These are phyloP conservation scores for Lachancea dasiensis DNA, from an alignment of 805 yeast genomes.

Conservation along the genomic window DNA sequence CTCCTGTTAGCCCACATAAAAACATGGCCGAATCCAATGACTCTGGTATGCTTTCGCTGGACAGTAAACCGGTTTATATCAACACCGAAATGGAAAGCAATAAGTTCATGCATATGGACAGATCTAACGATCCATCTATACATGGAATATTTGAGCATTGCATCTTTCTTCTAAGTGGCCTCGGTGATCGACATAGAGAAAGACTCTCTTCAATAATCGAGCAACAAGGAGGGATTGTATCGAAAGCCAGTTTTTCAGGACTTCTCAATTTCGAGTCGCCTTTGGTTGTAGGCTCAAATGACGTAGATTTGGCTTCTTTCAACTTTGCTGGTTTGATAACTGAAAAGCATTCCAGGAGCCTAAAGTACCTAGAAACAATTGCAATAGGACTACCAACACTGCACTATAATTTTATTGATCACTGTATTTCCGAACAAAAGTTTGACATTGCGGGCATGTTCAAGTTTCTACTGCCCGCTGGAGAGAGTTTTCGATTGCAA, in stretches of 20 bases:
- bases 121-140: no score
- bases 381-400: slow-evolving; percentile 85
- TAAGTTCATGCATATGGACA: no score
- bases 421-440: slow-evolving; percentile 34
- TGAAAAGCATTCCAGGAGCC: slow-evolving; percentile 52
- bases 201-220: slow-evolving; percentile 34
- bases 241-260: slow-evolving; percentile 33
- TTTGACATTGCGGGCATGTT: slow-evolving; percentile 34
- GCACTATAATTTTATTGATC: slow-evolving; percentile 49
- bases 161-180: slow-evolving; percentile 36
- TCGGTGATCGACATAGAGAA: slow-evolving; percentile 26
- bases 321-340: slow-evolving; percentile 65
- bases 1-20: slow-evolving; percentile 4
- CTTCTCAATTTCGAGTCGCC: slow-evolving; percentile 15
- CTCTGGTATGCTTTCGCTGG: no score
- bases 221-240: slow-evolving; percentile 39
- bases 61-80: no score
- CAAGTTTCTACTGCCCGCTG: slow-evolving; percentile 64
- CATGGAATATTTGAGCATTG: slow-evolving; percentile 31
- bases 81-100: no score
- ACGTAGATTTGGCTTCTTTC: slow-evolving; percentile 17
- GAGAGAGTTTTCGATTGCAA: slow-evolving; percentile 46
- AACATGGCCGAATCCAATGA: neutral
- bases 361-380: slow-evolving; percentile 69
- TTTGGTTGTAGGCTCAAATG: neutral